These are phyloP conservation scores for Diaporthe longicolla DNA, from an alignment of 2,329 filamentous ascomycete species.

Conservation along the genomic window DNA sequence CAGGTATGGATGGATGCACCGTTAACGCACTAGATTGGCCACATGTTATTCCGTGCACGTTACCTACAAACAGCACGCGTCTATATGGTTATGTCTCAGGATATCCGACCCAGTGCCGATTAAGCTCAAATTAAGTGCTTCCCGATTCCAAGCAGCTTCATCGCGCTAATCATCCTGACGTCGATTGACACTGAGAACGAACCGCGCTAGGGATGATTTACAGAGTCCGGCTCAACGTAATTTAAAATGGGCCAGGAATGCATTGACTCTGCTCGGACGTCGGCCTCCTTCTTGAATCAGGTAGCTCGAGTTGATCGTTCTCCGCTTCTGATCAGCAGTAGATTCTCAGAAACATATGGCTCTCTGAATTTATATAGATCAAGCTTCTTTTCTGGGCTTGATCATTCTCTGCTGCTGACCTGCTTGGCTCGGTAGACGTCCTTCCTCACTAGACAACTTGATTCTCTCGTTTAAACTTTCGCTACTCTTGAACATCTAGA, in stretches of 20 bases:
- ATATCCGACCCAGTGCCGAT: neutral
- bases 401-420: neutral
- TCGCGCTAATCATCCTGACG: neutral
- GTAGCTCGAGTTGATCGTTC: neutral
- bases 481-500: neutral
- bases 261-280: slow-evolving; percentile 20
- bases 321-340: neutral
- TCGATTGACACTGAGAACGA: neutral
- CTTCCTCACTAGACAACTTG: neutral
- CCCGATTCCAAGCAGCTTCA: neutral
- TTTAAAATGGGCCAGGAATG: neutral
- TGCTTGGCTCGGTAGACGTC: too few species aligned
- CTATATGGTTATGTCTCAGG: neutral
- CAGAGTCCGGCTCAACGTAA: neutral
- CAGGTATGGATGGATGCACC: neutral
- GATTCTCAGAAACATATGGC: neutral
- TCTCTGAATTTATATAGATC: neutral
- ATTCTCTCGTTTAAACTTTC: neutral
- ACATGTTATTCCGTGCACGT: neutral
- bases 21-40: neutral
- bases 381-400: neutral
- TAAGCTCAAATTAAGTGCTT: neutral
- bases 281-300: slow-evolving; percentile 5
- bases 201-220: neutral
- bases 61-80: neutral